These are phyloP conservation scores for Euphrasia confusa DNA, from an alignment of 257 asterid genomes.

Conservation along the genomic window DNA sequence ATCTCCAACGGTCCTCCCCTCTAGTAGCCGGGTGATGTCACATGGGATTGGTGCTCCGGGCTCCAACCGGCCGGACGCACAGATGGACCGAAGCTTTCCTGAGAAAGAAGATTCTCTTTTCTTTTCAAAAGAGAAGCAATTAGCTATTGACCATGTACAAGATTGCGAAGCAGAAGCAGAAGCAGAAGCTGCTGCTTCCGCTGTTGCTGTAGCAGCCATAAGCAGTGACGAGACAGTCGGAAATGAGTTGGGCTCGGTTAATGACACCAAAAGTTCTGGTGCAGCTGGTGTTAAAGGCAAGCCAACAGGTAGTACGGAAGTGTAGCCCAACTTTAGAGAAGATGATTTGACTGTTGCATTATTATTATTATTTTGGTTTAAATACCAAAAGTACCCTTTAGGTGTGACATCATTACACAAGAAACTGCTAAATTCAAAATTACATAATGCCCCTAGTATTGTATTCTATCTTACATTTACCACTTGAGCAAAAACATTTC, in stretches of 20 bases:
- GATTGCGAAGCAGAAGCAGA: slow-evolving; percentile 85
- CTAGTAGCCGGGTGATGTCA: slow-evolving; percentile 51
- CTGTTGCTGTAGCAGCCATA: slow-evolving; percentile 92
- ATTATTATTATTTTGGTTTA: background rate
- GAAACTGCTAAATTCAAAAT: background rate
- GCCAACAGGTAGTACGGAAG: slow-evolving; percentile 35
- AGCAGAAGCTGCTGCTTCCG: slow-evolving; percentile 97
- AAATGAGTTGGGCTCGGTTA: slow-evolving; percentile 47
- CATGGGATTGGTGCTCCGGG: slow-evolving; percentile 83
- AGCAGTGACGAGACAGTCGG: slow-evolving; percentile 64
- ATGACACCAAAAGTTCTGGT: slow-evolving; percentile 42
- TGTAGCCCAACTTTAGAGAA: background rate
- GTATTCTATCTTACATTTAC: background rate
- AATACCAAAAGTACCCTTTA: background rate
- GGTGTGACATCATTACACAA: background rate
- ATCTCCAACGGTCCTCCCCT: slow-evolving; percentile 81
- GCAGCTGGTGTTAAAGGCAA: slow-evolving; percentile 37
- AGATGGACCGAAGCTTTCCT: slow-evolving; percentile 51
- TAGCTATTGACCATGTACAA: slow-evolving; percentile 47
- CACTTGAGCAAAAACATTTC: background rate
- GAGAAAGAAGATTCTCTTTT: slow-evolving; percentile 51
- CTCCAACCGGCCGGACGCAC: slow-evolving; percentile 66
- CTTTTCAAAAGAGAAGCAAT: slow-evolving; percentile 61
- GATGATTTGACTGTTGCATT: slow-evolving; percentile 4
- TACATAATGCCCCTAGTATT: background rate